These are phyloP conservation scores for Prunus dulcis DNA, from an alignment of 306 rosid species.

Conservation along the genomic window DNA sequence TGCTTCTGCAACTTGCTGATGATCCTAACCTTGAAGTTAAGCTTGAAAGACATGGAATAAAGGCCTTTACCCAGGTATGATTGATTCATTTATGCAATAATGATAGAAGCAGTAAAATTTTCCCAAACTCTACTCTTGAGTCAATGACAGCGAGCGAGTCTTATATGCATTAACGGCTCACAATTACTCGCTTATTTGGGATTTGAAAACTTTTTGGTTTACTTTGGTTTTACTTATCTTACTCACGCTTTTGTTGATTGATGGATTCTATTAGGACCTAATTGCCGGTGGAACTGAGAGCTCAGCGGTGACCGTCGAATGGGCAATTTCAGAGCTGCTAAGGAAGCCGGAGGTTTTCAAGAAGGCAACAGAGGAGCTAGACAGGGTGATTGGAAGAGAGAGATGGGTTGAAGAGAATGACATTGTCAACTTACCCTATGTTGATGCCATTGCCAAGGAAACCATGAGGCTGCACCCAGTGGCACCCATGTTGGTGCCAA, in stretches of 20 bases:
- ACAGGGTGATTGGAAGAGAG: constrained; percentile 61
- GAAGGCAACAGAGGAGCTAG: constrained; percentile 61
- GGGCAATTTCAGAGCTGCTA: constrained; percentile 69
- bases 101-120: background rate
- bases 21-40: constrained; percentile 63
- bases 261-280: constrained; percentile 40
- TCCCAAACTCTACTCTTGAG: background rate
- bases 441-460: constrained; percentile 59
- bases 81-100: background rate
- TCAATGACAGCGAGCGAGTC: background rate
- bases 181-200: background rate
- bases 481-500: constrained; percentile 76
- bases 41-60: constrained; percentile 69
- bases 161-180: background rate
- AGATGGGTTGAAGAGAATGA: constrained; percentile 90
- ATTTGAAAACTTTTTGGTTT: too few relatives aligned
- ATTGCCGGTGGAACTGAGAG: constrained; percentile 87
- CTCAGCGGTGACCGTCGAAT: constrained; percentile 63
- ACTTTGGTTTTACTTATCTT: background rate
- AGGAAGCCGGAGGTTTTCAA: constrained; percentile 56
- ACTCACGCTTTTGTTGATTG: background rate
- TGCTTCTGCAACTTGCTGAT: constrained; percentile 63
- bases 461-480: constrained; percentile 81
- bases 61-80: constrained; percentile 71
- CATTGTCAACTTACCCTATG: constrained; percentile 48